Conservation (phyloP, 257 asterid genomes). For the Solanum ossicruentum region DNA sequence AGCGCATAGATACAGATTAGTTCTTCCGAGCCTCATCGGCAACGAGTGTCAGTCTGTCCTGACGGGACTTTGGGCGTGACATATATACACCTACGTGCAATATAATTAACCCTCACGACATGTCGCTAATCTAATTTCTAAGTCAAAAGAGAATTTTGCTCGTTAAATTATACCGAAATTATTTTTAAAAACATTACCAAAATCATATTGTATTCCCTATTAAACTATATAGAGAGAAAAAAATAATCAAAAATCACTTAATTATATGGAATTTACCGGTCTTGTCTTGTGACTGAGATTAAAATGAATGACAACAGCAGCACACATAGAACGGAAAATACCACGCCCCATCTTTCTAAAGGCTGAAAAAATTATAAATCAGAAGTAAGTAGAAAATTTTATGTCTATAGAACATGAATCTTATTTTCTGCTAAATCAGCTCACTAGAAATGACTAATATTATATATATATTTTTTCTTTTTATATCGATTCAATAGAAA, state of each 20-base stretch:
- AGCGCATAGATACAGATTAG: no score
- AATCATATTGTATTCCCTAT: no score
- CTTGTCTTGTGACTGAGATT: slow-evolving; percentile 66
- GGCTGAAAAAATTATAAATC: slow-evolving; percentile 23
- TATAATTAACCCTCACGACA: no score
- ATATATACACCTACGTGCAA: no score
- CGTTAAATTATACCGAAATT: not conserved
- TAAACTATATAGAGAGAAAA: no score
- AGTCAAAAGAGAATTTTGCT: not conserved
- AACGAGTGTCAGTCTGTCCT: no score
- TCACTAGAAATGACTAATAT: no score
- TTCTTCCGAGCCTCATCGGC: no score
- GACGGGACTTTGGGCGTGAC: no score
- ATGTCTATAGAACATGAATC: not conserved
- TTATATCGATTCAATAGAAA: not conserved
- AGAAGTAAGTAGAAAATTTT: no score
- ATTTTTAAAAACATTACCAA: not conserved
- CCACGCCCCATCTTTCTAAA: slow-evolving; percentile 74
- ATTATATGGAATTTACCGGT: slow-evolving; percentile 19
- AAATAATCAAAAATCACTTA: not conserved
- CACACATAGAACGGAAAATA: slow-evolving; percentile 29
- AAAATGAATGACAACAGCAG: slow-evolving; percentile 51
- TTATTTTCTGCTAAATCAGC: not conserved
- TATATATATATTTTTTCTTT: not conserved
- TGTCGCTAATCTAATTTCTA: not conserved